phyloP scores from a whole-genome alignment of 768 basidiomycete genomes.

The Butyriboletus loyo region DNA sequence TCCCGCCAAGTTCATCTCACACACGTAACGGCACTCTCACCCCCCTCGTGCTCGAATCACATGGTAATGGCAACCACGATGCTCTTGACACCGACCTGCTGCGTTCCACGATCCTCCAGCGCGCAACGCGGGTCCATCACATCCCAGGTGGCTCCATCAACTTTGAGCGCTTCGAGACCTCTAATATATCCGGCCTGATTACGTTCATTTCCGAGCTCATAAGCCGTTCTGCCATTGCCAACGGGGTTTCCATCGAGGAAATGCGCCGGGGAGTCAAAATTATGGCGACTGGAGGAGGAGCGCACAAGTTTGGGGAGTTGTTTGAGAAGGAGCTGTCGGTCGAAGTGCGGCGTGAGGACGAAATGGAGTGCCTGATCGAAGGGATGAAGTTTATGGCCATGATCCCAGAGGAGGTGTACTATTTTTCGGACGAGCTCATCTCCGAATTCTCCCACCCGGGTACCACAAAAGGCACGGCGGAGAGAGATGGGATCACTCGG shows the following conservation, averaged over 20 bases:
- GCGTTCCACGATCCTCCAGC: slow-evolving; percentile 64
- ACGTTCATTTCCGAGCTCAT: slow-evolving; percentile 86
- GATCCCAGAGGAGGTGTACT: slow-evolving; percentile 97
- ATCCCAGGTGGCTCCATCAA: slow-evolving; percentile 97
- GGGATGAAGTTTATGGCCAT: slow-evolving; percentile 94
- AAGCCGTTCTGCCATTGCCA: slow-evolving; percentile 76
- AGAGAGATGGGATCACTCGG: slow-evolving; percentile 1
- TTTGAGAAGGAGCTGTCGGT: slow-evolving; percentile 73
- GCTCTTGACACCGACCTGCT: slow-evolving; percentile 43
- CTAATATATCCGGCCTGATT: slow-evolving; percentile 80
- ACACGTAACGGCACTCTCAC: slow-evolving; percentile 74
- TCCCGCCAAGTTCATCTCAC: slow-evolving; percentile 30
- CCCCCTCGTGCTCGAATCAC: slow-evolving; percentile 67
- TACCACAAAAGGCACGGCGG: slow-evolving; percentile 6
- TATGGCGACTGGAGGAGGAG: slow-evolving; percentile 97
- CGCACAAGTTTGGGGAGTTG: slow-evolving; percentile 88
- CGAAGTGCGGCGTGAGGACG: slow-evolving; percentile 88
- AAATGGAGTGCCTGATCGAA: slow-evolving; percentile 98
- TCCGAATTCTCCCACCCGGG: slow-evolving; percentile 51
- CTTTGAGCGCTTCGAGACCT: slow-evolving; percentile 96
- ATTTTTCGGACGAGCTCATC: slow-evolving; percentile 96
- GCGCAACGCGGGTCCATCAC: slow-evolving; percentile 56
- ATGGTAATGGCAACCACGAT: slow-evolving; percentile 24
- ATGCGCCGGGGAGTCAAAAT: slow-evolving; percentile 95
- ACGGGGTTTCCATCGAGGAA: slow-evolving; percentile 82